Base-by-base conservation (phyloP, 352 stramenopile species). In the Pythium insidiosum region DNA sequence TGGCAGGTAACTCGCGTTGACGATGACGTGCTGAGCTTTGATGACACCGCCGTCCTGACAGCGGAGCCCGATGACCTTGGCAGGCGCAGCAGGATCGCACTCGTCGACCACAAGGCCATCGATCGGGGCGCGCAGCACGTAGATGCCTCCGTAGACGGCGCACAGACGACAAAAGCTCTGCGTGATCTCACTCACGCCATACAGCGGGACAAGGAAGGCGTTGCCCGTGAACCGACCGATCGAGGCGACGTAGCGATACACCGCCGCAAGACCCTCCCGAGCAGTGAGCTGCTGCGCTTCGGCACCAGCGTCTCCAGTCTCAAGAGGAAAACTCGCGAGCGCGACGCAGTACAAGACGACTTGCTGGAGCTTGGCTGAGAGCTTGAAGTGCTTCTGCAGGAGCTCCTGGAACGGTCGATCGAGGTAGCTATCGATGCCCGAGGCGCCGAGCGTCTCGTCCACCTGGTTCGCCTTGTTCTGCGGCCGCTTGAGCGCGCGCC, bases 111-210 rank as follows among this genome's bases (percentile, higher is more conserved):
- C 56, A n/a, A 89, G 79, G 0, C 50, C 53, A 25, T 80, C 50
- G 35, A 88, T 55, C 7, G 76, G 72, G 21, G 72, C 71, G 22
- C 77, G 65, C 11, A 96, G 64, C 10, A 95, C 69, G 51, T 94
- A 96, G 24, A 93, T 70, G 11, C 73, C 84, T 3, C 83, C 81
- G 50, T 95, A 86, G n/a, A 95, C 83, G 1, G 84, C 84, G 37
- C 73, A 73, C 19, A 95, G 50, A 0, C 84, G 74, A 61, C 85
- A 94, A 55, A 96, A 96, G 34, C 73, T 87, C 63, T 95, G 85
- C 1, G 80, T 66, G 22, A 96, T 58, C 61, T 96, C 85, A 20
- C 81, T 84, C 15, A 91, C 68, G 13, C 85, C 85, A 36, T 93
- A 96, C 18, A 93, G 50, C 21, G 85, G 78, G 2, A 73, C 61